phyloP scores from a whole-genome alignment of 495 filamentous ascomycete genomes.

The Platismatia glauca region DNA sequence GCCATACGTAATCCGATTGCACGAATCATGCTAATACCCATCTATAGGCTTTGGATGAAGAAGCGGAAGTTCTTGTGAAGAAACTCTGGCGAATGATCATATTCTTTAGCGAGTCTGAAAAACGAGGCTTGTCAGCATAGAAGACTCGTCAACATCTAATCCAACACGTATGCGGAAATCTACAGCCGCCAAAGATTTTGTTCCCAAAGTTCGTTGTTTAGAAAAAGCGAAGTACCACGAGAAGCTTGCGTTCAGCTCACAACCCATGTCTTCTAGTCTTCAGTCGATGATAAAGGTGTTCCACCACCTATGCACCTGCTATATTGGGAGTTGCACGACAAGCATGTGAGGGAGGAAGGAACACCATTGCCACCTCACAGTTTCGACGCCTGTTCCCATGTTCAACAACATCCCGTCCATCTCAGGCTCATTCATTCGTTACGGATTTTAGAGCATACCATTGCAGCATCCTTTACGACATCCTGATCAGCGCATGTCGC shows the following conservation, averaged over 20 bases:
- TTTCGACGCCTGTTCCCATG: background rate
- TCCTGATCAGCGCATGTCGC: background rate
- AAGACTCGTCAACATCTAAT: too few species aligned
- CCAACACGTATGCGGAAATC: background rate
- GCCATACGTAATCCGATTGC: conserved; percentile 26
- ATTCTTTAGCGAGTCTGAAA: conserved; percentile 95
- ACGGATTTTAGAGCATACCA: background rate
- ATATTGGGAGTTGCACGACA: background rate
- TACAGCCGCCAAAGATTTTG: background rate
- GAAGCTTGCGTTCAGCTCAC: background rate
- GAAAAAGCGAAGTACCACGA: background rate
- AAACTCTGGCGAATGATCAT: conserved; percentile 98
- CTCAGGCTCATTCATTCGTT: background rate
- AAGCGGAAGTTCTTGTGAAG: conserved; percentile 86
- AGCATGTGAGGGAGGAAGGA: background rate
- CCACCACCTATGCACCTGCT: background rate
- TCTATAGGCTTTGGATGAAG: conserved; percentile 77
- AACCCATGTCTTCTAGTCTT: background rate
- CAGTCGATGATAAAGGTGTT: background rate
- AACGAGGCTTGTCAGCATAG: conserved; percentile 64
- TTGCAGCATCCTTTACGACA: background rate
- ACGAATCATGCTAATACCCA: conserved; percentile 29
- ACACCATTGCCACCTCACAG: background rate
- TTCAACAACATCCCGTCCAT: background rate
- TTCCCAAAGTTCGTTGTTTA: too few species aligned